Evolutionary conservation across 495 filamentous ascomycete genomes (phyloP), one percentile per base, ranked within the genome.

Genomic region (Penicillium ucsense): DNA sequence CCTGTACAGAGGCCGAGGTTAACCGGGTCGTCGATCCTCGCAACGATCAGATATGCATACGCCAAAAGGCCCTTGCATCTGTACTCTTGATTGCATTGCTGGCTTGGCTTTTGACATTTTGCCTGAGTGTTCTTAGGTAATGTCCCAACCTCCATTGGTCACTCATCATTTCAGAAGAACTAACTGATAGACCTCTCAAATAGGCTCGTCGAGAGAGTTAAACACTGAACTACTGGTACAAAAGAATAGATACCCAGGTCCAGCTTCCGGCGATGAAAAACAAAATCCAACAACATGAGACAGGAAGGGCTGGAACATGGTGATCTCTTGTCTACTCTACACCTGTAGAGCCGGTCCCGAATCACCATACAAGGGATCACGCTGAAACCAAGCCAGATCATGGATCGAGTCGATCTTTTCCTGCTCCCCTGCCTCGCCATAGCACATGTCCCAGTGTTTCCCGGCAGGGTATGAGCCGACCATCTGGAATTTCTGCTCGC

Each of bases 51-150:
- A 84, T 94, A 32, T 84, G 86, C 59, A 62, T 67, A 51, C 72
- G 83, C 46, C 86, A 94, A 56, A 83, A 84, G 59, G 83, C 88
- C 9, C 71, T 98, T 45, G 81, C 85, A 20, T 84, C 79, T 4
- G 85, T 94, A 47, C 75, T 95, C 35, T 72, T 95, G 40, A 73
- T 98, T 42, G 87, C 88, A 3, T 66, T 97, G 45, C 71, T 94
- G 45, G 85, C 87, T 30, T 98, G 92, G 92, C 79, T 90, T 46
- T 73, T 83, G 57, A 96, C 89, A 7, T 95, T 98, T 67, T 75
- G 81, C 32, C 81, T 96, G 32, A 94, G 85, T 66, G 85, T 94
- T 32, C 84, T 95, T 52, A 81, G 89, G 80, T 86, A 65, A 56
- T 65, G 36, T 31, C 42, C 30, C 1, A 9, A 20, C 11, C 6